Conservation (phyloP, 805 yeast species). For the Kluyveromyces lactis region DNA sequence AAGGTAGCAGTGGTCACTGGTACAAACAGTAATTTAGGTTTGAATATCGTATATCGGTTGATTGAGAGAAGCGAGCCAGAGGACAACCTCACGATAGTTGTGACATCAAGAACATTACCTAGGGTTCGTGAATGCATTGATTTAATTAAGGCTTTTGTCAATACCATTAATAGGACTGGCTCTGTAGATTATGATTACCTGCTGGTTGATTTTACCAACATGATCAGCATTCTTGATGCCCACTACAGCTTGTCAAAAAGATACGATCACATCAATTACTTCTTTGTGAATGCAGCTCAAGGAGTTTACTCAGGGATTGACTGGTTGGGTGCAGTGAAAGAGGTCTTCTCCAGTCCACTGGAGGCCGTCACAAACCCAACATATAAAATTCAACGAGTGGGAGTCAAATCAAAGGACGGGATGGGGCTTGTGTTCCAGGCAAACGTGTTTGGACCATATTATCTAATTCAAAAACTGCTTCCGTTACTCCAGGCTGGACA, state of each 20-base stretch:
- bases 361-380: constrained; percentile 83
- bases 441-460: constrained; percentile 95
- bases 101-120: constrained; percentile 84
- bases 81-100: constrained; percentile 63
- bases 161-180: constrained; percentile 38
- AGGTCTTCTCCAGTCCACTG: constrained; percentile 57
- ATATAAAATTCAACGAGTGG: constrained; percentile 74
- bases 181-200: constrained; percentile 79
- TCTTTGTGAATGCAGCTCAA: constrained; percentile 85
- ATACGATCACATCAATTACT: constrained; percentile 62
- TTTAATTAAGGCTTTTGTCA: constrained; percentile 40
- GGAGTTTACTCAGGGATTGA: constrained; percentile 82
- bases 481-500: constrained; percentile 45
- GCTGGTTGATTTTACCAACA: constrained; percentile 80
- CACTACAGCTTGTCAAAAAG: constrained; percentile 58
- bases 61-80: constrained; percentile 49
- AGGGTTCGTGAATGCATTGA: constrained; percentile 70
- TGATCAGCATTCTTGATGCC: constrained; percentile 77
- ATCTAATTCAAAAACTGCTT: constrained; percentile 57
- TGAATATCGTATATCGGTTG: constrained; percentile 75
- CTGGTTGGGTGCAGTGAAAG: constrained; percentile 70
- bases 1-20: constrained; percentile 41
- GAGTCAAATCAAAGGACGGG: constrained; percentile 68
- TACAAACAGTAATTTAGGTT: constrained; percentile 64
- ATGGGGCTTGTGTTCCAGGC: constrained; percentile 89